Evolutionary conservation across 768 basidiomycete genomes (phyloP).

Genomic region (Suillus decipiens): DNA sequence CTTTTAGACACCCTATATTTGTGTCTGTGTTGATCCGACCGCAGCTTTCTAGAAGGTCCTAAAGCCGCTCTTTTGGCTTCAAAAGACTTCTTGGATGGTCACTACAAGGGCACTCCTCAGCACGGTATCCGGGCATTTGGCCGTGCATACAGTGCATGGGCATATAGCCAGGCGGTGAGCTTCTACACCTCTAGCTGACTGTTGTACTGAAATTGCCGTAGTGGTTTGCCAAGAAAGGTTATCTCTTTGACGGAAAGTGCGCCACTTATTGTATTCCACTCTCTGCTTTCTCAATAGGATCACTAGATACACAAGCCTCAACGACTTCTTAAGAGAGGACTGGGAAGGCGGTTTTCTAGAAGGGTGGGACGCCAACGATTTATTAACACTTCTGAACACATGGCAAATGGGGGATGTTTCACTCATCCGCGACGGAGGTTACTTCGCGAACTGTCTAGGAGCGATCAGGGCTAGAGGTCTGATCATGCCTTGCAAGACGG

Average conservation of each 20-base stretch:
- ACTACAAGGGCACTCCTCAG: constrained; percentile 49
- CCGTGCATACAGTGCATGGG: constrained; percentile 59
- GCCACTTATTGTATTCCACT: constrained; percentile 13
- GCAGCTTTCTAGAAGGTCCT: constrained; percentile 61
- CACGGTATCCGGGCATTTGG: constrained; percentile 57
- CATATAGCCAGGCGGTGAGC: constrained; percentile 55
- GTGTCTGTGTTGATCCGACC: background rate
- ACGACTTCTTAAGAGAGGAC: constrained; percentile 50
- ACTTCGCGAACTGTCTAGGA: constrained; percentile 41
- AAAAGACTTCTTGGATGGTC: constrained; percentile 54
- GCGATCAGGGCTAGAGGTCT: constrained; percentile 52
- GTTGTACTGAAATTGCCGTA: constrained; percentile 21
- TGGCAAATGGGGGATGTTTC: constrained; percentile 55
- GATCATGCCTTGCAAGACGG: constrained; percentile 61
- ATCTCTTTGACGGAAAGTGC: constrained; percentile 44
- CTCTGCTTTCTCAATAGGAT: constrained; percentile 3
- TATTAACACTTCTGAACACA: constrained; percentile 48
- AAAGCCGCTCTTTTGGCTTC: constrained; percentile 55
- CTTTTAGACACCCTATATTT: constrained; percentile 7
- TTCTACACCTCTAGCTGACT: background rate
- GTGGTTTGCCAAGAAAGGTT: constrained; percentile 55
- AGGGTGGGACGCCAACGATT: constrained; percentile 57
- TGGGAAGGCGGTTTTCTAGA: constrained; percentile 50
- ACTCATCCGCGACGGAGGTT: constrained; percentile 41
- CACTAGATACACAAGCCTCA: constrained; percentile 45